These are phyloP conservation scores for Curvularia sp. DNA, from an alignment of 2,329 filamentous ascomycete species.

Conservation along the genomic window DNA sequence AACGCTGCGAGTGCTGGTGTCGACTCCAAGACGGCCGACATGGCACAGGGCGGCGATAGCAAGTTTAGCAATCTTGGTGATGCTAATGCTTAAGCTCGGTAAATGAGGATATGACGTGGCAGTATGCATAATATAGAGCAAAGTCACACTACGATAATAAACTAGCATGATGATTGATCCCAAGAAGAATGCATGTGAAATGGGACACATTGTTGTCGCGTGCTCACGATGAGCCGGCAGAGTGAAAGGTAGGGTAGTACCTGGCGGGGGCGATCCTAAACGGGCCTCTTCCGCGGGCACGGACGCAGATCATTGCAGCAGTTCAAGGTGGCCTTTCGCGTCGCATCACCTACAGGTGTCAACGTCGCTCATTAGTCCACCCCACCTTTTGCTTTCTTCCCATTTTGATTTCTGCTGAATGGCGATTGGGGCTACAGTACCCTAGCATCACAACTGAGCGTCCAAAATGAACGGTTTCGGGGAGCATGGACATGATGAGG, in stretches of 20 bases:
- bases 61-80: slow-evolving; percentile 35
- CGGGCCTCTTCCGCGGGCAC: slow-evolving; percentile 33
- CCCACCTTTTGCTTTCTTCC: slow-evolving; percentile 18
- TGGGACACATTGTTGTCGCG: not conserved
- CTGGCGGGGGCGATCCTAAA: slow-evolving; percentile 26
- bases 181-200: not conserved
- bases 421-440: slow-evolving; percentile 39
- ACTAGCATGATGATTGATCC: not conserved
- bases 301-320: slow-evolving; percentile 32
- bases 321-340: slow-evolving; percentile 49
- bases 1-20: slow-evolving; percentile 45
- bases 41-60: slow-evolving; percentile 26
- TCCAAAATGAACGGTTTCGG: slow-evolving; percentile 78
- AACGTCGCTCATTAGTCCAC: slow-evolving; percentile 31
- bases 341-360: slow-evolving; percentile 17
- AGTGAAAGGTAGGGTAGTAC: not conserved
- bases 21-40: slow-evolving; percentile 18
- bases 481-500: slow-evolving; percentile 72
- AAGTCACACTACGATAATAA: not conserved
- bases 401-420: slow-evolving; percentile 14
- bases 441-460: slow-evolving; percentile 29
- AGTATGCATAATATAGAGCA: slow-evolving; percentile 9
- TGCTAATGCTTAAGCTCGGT: slow-evolving; percentile 13
- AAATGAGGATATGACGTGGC: not conserved
- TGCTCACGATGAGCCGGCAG: not conserved